A percentile compares a stretch with the other conserved stretches of the same genome.
These are phyloP conservation scores for Ustilago sp. DNA, from an alignment of 1,284 basidiomycete species.

Conservation along the genomic window DNA sequence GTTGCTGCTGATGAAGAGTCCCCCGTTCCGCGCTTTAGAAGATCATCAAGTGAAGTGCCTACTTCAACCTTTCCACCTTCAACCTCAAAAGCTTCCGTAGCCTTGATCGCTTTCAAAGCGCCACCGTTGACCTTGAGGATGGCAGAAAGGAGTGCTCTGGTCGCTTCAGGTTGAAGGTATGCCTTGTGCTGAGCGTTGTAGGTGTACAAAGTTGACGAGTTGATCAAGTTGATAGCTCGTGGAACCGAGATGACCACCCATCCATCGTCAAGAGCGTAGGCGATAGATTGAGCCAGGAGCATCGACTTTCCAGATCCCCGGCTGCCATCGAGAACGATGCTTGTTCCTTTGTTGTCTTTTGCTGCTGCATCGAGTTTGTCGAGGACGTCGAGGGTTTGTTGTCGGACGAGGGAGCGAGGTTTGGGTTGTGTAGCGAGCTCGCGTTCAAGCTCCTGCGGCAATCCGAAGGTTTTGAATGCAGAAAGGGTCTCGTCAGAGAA, in stretches of 20 bases:
- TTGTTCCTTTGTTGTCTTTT: slow-evolving; percentile 19
- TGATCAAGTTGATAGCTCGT: slow-evolving; percentile 80
- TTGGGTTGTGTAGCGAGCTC: slow-evolving; percentile 49
- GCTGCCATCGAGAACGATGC: slow-evolving; percentile 72
- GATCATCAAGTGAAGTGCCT: slow-evolving; percentile 42
- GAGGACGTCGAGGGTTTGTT: slow-evolving; percentile 58
- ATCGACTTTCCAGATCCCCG: slow-evolving; percentile 86
- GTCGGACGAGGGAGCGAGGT: slow-evolving; percentile 53
- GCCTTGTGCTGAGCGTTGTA: slow-evolving; percentile 82
- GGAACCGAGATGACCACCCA: slow-evolving; percentile 94
- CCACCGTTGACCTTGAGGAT: slow-evolving; percentile 69
- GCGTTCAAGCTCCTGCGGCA: slow-evolving; percentile 56
- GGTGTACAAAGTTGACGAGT: slow-evolving; percentile 80
- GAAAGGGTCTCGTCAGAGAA: slow-evolving; percentile 49
- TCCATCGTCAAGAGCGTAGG: slow-evolving; percentile 78
- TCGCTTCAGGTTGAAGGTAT: slow-evolving; percentile 79
- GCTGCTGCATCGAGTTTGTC: slow-evolving; percentile 52
- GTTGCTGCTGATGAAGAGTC: slow-evolving; percentile 24
- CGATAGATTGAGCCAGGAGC: slow-evolving; percentile 82
- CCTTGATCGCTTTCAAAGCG: slow-evolving; percentile 36
- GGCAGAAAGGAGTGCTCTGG: slow-evolving; percentile 67
- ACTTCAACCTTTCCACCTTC: slow-evolving; percentile 37
- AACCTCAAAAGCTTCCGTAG: slow-evolving; percentile 23
- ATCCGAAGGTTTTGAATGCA: slow-evolving; percentile 55
- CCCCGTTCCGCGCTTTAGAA: slow-evolving; percentile 41